Conservation (phyloP, 805 yeast genomes). For the Wickerhamiella bombiphila region DNA sequence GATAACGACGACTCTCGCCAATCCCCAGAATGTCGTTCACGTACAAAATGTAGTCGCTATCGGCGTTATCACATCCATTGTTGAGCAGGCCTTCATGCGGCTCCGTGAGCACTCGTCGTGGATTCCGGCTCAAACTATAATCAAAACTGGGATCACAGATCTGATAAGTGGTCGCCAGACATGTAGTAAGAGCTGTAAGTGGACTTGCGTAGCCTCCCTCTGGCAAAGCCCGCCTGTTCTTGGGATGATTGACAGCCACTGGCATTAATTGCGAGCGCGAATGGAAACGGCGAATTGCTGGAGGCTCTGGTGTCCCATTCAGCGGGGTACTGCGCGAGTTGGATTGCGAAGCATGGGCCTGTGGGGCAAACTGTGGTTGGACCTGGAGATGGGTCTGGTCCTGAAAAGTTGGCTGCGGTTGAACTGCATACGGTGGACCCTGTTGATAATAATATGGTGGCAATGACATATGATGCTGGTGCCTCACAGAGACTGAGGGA, state of each 20-base stretch:
- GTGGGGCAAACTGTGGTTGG: too few species aligned
- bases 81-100: slow-evolving; percentile 73
- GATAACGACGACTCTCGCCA: slow-evolving; percentile 70
- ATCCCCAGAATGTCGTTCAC: slow-evolving; percentile 88
- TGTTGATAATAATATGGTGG: slow-evolving; percentile 1
- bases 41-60: slow-evolving; percentile 78
- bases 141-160: slow-evolving; percentile 76
- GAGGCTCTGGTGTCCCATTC: too few species aligned
- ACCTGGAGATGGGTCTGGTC: too few species aligned
- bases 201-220: slow-evolving; percentile 39
- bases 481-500: too few species aligned
- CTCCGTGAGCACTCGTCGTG: slow-evolving; percentile 81
- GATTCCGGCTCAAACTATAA: slow-evolving; percentile 74
- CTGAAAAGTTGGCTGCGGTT: too few species aligned
- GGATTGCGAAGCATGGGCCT: too few species aligned
- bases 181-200: slow-evolving; percentile 58
- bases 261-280: slow-evolving; percentile 23
- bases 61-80: slow-evolving; percentile 76
- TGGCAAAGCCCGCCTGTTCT: slow-evolving; percentile 24
- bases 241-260: slow-evolving; percentile 19
- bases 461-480: slow-evolving; percentile 2
- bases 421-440: too few species aligned
- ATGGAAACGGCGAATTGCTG: slow-evolving; percentile 8
- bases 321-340: too few species aligned
- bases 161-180: slow-evolving; percentile 64